Evolutionary conservation across 495 filamentous ascomycete genomes (phyloP), one percentile per base, ranked within the genome.

Genomic region (Rhizodiscina lignyota): DNA sequence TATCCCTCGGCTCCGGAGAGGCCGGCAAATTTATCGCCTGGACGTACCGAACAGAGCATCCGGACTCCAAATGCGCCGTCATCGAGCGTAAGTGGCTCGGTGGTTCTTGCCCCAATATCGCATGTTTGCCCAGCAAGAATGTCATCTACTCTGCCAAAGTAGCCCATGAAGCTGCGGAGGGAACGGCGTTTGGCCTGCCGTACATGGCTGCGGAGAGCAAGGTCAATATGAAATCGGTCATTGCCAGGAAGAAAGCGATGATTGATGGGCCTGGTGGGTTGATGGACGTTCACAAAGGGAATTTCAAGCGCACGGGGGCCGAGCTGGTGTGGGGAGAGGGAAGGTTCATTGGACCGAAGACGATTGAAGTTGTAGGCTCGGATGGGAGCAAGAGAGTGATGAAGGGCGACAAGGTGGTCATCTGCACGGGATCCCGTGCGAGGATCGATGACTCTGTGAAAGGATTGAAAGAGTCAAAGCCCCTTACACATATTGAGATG

Each of bases 51-150:
- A n/a, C n/a, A n/a, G n/a, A n/a, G n/a, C n/a, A n/a, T n/a, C n/a
- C n/a, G n/a, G n/a, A n/a, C n/a, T n/a, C n/a, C n/a, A n/a, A n/a
- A n/a, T n/a, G n/a, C 17, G 37, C 41, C 10, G 30, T 35, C 3
- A 36, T 44, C 19, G 41, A 44, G 24, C 20, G 32, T 12, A 39
- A 44, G 23, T 40, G 41, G 41, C 11, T 34, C 22, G 41, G 41
- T 11, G 41, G 37, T 4, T 40, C 37, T 20, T 44, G 37, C 36
- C 41, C 41, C 29, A 44, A 44, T 20, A 27, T 44, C 18, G 41
- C 41, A 18, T 44, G 41, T 27, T 32, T 44, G 2, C 41, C 41
- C 6, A 30, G 18, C 17, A 44, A 44, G 31, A 39, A 44, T 20
- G 31, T 44, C 11, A 18, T 36, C 4, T 36, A 30, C 18, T 41